Base-by-base conservation (phyloP, 495 filamentous ascomycete species). In the Chaetomium cochliodes region DNA sequence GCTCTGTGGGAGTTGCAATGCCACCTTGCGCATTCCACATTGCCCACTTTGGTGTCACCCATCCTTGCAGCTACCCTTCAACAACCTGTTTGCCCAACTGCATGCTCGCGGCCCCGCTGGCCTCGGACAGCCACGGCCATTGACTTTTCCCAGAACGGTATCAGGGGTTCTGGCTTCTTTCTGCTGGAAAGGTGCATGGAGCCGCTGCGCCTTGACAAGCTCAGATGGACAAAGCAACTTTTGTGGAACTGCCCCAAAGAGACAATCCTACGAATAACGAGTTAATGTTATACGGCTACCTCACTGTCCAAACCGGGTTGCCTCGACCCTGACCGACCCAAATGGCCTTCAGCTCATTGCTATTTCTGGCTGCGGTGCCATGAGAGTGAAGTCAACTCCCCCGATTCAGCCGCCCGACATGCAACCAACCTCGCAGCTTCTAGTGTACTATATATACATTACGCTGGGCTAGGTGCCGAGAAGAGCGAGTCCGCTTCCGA, bases 21-120 rank as follows among this genome's bases (percentile, higher is more conserved):
- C 46, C 18, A 50, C 18, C 13, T 55, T n/a, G 8, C 28, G 50
- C 50, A 52, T 52, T 52, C 50, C 52, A 54, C 15, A 26, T 52
- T 23, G 50, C 50, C 23, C 23, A 16, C 50, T 52, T 52, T 11
- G 26, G 58, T 50, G 58, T 49, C 13, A 50, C 57, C 41, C 39
- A 22, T 25, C 15, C 59, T 49, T 61, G 59, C 59, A 52, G 49
- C 49, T 41, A 42, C 59, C 59, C 59, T 41, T 53, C 59, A n/a
- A 25, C 59, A 30, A 26, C n/a, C 42, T 30, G 41, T 42, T 59
- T 59, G 46, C 33, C 5, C 33, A 6, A 8, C 33, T 37, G 33
- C 33, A 37, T 12, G 33, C 44, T 5, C 22, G 33, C 33, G 18
- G 33, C 54, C 33, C 54, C 33, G 54, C 54, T 54, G 52, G 18